These are phyloP conservation scores for Trichosporon sp. DNA, from an alignment of 1,284 basidiomycete species.

Conservation along the genomic window DNA sequence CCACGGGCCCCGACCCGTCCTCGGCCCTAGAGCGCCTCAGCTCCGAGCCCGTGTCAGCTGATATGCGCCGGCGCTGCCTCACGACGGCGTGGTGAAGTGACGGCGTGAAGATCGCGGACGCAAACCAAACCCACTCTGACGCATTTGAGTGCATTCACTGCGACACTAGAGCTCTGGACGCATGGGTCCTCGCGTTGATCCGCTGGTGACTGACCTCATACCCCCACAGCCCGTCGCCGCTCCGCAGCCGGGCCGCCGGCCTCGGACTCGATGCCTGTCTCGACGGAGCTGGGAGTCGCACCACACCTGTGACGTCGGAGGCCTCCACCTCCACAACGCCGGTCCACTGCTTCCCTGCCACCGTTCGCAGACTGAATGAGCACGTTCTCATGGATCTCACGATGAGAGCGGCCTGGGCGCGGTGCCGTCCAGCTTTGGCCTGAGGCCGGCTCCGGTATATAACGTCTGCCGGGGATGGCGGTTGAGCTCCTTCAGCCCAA, in stretches of 20 bases:
- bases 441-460: neutral
- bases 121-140: neutral
- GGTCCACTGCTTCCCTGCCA: neutral
- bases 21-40: too few relatives aligned
- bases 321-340: neutral
- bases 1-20: too few relatives aligned
- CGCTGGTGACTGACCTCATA: neutral
- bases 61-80: neutral
- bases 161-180: neutral
- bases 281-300: neutral
- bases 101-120: neutral
- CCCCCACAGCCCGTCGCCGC: neutral
- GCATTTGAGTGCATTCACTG: neutral
- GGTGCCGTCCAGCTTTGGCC: neutral
- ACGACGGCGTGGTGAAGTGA: neutral
- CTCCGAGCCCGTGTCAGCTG: neutral
- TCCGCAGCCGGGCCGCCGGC: neutral
- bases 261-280: neutral
- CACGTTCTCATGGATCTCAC: neutral
- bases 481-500: neutral
- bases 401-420: neutral
- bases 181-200: neutral
- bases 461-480: neutral
- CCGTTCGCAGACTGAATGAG: neutral
- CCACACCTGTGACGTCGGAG: neutral